Base-by-base conservation (phyloP, 2,329 filamentous ascomycete genomes). In the Onygenales sp. region DNA sequence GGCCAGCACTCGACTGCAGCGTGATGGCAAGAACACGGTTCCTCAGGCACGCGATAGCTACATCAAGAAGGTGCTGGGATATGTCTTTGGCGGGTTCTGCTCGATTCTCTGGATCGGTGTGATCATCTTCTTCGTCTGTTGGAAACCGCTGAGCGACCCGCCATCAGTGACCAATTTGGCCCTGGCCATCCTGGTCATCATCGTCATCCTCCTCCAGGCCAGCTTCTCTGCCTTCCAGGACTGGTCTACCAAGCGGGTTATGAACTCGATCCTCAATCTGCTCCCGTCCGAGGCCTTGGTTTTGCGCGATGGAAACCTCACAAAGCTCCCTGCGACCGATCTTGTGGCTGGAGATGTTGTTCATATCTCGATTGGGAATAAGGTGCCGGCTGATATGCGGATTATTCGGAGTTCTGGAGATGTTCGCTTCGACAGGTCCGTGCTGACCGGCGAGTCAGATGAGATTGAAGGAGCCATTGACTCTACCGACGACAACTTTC, bases 1-100 rank as follows among this genome's bases (percentile, higher is more conserved):
- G 57, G 77, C 78, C 34, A 70, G 75, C 47, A 73, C 77, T 31
- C 78, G 81, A 49, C 67, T 81, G 9, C 74, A 75, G 48, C 77
- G 85, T 59, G 80, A 86, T 67, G 87, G 87, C 45, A 79, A 71
- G 56, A 91, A 91, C 61, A 76, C 79, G 11, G 84, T 85, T 13
- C 81, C 84, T 14, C 78, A 81, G 4, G 83, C 85, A 6, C 78
- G 82, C 5, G 85, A 84, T 13, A 81, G 80, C 57, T 77, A 78
- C 49, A 61, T 82, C 31, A 73, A 75, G 39, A 82, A 81, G 58
- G 76, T 84, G 2, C 70, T 85, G 39, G 79, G 78, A 13, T 91
- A 91, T 69, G 81, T 90, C 62, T 90, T 89, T 69, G 85, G 85
- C 59, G 87, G 87, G 2, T 92, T 91, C 59, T 87, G 87, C n/a